Conservation (phyloP, 108 stramenopile species). For the Pseudonitzschia multistriata region DNA sequence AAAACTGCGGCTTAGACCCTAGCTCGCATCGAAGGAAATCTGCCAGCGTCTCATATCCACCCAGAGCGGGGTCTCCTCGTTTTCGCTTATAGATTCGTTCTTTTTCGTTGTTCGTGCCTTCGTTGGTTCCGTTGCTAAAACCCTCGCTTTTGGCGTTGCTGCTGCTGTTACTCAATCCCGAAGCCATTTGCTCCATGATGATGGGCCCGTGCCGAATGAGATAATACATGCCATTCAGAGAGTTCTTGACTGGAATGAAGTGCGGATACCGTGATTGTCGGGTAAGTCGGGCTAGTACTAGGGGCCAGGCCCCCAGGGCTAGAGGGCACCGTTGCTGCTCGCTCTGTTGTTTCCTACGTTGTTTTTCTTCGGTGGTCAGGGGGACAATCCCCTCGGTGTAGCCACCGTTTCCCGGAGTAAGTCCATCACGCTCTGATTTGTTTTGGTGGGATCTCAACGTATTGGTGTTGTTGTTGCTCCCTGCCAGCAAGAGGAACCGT, state of each 20-base stretch:
- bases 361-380: not conserved
- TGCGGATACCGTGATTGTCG: not conserved
- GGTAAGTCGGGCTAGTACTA: constrained; percentile 6
- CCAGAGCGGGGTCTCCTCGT: constrained; percentile 1
- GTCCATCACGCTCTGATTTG: too few relatives aligned
- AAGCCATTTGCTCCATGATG: constrained; percentile 9
- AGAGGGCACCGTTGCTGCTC: not conserved
- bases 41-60: constrained; percentile 6
- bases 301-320: constrained; percentile 2
- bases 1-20: not conserved
- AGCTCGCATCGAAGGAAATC: constrained; percentile 16
- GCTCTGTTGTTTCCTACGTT: not conserved
- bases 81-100: not conserved
- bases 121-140: not conserved
- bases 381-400: too few relatives aligned
- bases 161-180: not conserved
- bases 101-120: not conserved
- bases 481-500: constrained; percentile 2
- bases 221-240: constrained; percentile 6
- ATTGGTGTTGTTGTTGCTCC: not conserved
- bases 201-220: constrained; percentile 16
- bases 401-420: too few relatives aligned
- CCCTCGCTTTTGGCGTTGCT: not conserved
- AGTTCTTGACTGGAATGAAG: not conserved
- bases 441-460: not conserved